A percentile compares a stretch with the other conserved stretches of the same genome.
Conservation (phyloP, 495 filamentous ascomycete species). For the Penicillium chermesinum region DNA sequence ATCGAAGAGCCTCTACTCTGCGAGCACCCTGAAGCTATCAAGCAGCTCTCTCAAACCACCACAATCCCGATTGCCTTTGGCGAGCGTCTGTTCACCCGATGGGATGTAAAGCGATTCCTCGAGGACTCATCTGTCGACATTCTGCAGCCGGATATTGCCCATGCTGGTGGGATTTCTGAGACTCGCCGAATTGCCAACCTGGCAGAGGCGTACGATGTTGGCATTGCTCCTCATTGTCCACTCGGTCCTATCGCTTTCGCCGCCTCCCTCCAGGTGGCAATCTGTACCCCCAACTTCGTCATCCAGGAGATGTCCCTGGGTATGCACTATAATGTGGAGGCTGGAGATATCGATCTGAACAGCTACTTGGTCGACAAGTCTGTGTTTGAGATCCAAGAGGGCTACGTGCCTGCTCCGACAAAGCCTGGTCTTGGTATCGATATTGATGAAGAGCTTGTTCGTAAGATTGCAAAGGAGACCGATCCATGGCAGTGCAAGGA, state of each 20-base stretch:
- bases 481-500: constrained; percentile 56
- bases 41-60: constrained; percentile 56
- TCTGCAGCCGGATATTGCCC: constrained; percentile 71
- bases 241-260: constrained; percentile 73
- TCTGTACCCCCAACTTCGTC: constrained; percentile 63
- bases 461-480: constrained; percentile 48
- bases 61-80: constrained; percentile 70
- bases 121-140: constrained; percentile 67
- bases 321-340: constrained; percentile 71
- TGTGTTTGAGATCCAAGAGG: constrained; percentile 62
- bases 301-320: constrained; percentile 81
- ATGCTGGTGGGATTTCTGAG: constrained; percentile 76
- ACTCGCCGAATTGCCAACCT: constrained; percentile 64
- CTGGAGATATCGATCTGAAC: constrained; percentile 58
- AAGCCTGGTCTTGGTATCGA: constrained; percentile 72
- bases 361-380: constrained; percentile 61
- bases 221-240: constrained; percentile 73
- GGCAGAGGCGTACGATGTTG: constrained; percentile 76
- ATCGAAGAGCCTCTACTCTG: constrained; percentile 74
- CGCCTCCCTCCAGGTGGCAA: constrained; percentile 66
- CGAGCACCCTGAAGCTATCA: constrained; percentile 68
- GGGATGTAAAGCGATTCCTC: constrained; percentile 72
- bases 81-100: constrained; percentile 68
- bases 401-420: constrained; percentile 58
- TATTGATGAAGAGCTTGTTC: constrained; percentile 63